Evolutionary conservation across 805 yeast species (phyloP).

Genomic region (Brettanomyces naardenensis): DNA sequence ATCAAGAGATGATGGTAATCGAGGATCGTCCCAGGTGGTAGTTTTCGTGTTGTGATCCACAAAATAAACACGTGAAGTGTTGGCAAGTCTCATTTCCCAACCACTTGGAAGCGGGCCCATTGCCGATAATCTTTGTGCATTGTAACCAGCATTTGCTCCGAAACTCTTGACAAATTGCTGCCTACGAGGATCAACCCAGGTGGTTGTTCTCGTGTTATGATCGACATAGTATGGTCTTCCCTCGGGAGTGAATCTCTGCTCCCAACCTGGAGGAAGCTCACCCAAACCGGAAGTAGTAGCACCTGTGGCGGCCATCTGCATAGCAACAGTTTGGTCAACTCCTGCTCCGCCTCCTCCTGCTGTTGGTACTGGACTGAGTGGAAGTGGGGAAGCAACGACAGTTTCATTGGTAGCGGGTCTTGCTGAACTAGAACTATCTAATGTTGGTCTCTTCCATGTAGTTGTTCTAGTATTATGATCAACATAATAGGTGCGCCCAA

Average conservation of each 20-base stretch:
- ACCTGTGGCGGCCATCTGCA: constrained; percentile 62
- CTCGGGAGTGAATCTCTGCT: constrained; percentile 94
- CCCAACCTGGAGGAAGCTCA: constrained; percentile 98
- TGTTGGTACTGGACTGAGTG: constrained; percentile 16
- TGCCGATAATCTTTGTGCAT: constrained; percentile 96
- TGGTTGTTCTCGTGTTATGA: constrained; percentile 98
- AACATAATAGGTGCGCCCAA: constrained; percentile 95
- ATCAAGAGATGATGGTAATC: constrained; percentile 93
- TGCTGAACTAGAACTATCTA: constrained; percentile 67
- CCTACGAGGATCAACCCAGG: constrained; percentile 99
- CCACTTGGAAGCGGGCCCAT: constrained; percentile 97
- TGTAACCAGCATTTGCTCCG: constrained; percentile 86
- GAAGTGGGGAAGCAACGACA: constrained; percentile 17
- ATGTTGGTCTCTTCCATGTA: constrained; percentile 96
- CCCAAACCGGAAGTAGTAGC: constrained; percentile 95
- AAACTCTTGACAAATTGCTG: constrained; percentile 96
- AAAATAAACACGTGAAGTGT: constrained; percentile 96
- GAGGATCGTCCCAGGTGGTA: constrained; percentile 99
- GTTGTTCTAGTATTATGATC: constrained; percentile 97
- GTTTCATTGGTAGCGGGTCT: constrained; percentile 25
- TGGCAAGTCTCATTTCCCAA: constrained; percentile 99
- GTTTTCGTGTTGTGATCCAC: constrained; percentile 99
- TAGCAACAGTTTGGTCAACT: constrained; percentile 33
- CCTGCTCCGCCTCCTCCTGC: constrained; percentile 32
- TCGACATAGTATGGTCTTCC: constrained; percentile 98